Evolutionary conservation across 179 eudicot genomes (phyloP), one percentile per base, ranked within the genome.

Genomic region (Heliamphora pulchella): DNA sequence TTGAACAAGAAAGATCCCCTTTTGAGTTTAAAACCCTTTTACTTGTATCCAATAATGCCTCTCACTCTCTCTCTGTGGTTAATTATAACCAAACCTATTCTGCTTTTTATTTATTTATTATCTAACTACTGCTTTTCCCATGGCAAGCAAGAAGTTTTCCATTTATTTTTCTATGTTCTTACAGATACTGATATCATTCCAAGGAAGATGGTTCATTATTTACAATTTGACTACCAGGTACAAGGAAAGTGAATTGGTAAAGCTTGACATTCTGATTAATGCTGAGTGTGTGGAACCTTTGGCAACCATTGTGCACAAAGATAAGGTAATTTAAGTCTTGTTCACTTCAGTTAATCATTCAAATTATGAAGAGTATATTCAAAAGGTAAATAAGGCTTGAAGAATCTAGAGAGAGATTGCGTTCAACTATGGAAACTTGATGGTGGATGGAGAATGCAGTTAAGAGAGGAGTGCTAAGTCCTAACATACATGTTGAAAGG

Each of bases 241-340:
- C 82, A 86, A 82, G 50, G 94, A 92, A 86, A 94, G 97, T 86
- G 91, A 96, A 71, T 85, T 96, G 89, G 88, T 91, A 78, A 96
- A 96, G 90, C 98, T 96, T 80, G 99, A 96, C 80, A 88, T 96
- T 79, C 85, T 83, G 82, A 96, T 96, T 78, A 96, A 92, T 89
- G 96, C 91, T 74, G 99, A 96, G 66, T 79, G 80, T 61, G 98
- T 96, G 84, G 99, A 96, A 78, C 99, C 99, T 74, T 86, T 96
- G 85, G 88, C 99, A 72, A 96, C 99, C 54, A 96, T 96, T 78
- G 98, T 93, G 72, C 98, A 96, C 84, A 93, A 83, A 83, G 98
- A 96, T 85, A 96, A 96, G 98, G 99, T 96, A 87, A 82, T 18
- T 75, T 54, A 66, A 17, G 47, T 43, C 58, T 48, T 22, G 20